Evolutionary conservation across 2,329 filamentous ascomycete species (phyloP).

Genomic region (Paracoccidioides lutzii): DNA sequence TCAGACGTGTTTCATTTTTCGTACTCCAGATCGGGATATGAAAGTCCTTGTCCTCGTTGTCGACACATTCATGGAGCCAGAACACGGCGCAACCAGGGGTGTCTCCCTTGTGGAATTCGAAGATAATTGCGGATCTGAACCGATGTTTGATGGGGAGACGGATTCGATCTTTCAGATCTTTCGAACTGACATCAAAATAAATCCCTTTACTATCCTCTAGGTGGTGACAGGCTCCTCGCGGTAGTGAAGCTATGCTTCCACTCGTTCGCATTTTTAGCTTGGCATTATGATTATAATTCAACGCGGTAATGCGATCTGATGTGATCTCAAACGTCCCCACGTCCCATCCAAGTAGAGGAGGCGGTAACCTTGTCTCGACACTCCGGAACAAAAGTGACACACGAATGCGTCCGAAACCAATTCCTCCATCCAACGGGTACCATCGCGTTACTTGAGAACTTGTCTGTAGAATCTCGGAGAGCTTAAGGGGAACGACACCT

Average conservation of each 20-base stretch:
- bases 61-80: slow-evolving; percentile 75
- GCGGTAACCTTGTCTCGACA: slow-evolving; percentile 74
- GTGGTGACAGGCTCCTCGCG: slow-evolving; percentile 47
- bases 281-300: slow-evolving; percentile 47
- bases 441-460: slow-evolving; percentile 77
- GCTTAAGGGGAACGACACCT: slow-evolving; percentile 75
- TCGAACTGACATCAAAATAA: slow-evolving; percentile 45
- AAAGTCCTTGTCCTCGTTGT: slow-evolving; percentile 63
- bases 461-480: slow-evolving; percentile 78
- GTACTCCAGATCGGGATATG: slow-evolving; percentile 89
- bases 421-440: slow-evolving; percentile 93
- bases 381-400: slow-evolving; percentile 85
- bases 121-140: slow-evolving; percentile 77
- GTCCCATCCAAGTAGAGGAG: slow-evolving; percentile 78
- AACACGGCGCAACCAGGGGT: slow-evolving; percentile 66
- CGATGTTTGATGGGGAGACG: slow-evolving; percentile 80
- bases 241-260: slow-evolving; percentile 62
- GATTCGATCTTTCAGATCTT: slow-evolving; percentile 42
- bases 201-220: slow-evolving; percentile 47
- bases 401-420: slow-evolving; percentile 79
- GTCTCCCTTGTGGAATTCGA: slow-evolving; percentile 65
- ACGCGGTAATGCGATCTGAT: slow-evolving; percentile 54
- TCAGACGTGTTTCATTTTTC: slow-evolving; percentile 58
- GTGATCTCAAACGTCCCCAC: slow-evolving; percentile 87
- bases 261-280: slow-evolving; percentile 73